A percentile compares a stretch with the other conserved stretches of the same genome.
Evolutionary conservation across 139 green algal genomes (phyloP).

Genomic region (Pycnococcus provasolii): DNA sequence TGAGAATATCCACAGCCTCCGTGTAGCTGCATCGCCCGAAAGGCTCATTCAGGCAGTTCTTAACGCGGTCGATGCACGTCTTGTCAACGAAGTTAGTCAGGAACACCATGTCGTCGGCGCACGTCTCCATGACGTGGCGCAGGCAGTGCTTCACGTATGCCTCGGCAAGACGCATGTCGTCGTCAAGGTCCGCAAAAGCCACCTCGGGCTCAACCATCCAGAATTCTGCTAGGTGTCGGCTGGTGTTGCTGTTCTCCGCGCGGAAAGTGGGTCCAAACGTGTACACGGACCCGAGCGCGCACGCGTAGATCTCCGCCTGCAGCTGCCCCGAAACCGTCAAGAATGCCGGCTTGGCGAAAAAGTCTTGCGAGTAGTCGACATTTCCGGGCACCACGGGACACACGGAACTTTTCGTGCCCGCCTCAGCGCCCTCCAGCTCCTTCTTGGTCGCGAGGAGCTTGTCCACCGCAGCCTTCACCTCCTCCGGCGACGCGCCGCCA

Average conservation of each 20-base stretch:
- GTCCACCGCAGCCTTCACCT: constrained; percentile 43
- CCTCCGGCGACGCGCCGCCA: constrained; percentile 1
- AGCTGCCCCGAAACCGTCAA: constrained; percentile 65
- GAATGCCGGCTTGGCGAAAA: constrained; percentile 80
- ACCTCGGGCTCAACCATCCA: constrained; percentile 84
- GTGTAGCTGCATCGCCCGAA: constrained; percentile 89
- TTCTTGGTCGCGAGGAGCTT: constrained; percentile 58
- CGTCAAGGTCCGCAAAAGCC: constrained; percentile 54
- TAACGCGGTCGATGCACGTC: constrained; percentile 57
- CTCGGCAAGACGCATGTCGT: constrained; percentile 86
- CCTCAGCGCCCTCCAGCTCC: constrained; percentile 48
- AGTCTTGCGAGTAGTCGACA: constrained; percentile 87
- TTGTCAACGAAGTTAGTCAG: constrained; percentile 78
- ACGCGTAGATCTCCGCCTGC: constrained; percentile 46
- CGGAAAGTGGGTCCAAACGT: constrained; percentile 47
- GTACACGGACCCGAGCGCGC: constrained; percentile 41
- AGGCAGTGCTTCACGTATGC: constrained; percentile 73
- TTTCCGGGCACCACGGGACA: constrained; percentile 28
- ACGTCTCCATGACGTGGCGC: constrained; percentile 57
- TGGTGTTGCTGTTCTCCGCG: constrained; percentile 45
- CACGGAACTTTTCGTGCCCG: constrained; percentile 17
- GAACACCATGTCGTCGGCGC: constrained; percentile 64
- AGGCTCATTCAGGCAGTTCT: constrained; percentile 57
- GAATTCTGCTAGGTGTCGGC: constrained; percentile 69
- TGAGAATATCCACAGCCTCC: constrained; percentile 68